Base-by-base conservation (phyloP, 2,329 filamentous ascomycete genomes). In the Pseudocercospora cruenta region DNA sequence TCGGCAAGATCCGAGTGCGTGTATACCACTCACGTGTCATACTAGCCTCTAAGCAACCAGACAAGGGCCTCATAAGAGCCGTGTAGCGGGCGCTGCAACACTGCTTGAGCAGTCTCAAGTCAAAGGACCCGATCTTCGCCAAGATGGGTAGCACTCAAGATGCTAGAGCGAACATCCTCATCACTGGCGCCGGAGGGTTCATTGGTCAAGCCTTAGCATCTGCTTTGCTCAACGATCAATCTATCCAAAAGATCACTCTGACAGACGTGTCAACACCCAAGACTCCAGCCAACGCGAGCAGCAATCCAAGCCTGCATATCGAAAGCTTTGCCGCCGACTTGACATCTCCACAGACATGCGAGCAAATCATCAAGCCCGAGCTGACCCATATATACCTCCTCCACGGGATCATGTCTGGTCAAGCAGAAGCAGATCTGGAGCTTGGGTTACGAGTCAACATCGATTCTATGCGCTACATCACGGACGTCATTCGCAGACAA, bases 321-420 rank as follows among this genome's bases (percentile, higher is more conserved):
- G 22, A 22, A 33, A 39, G 14, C 21, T 43, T 58, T 36, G 28
- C 55, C 36, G 55, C 54, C 31, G 54, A 58, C 28, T 19, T 58
- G 19, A 58, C 54, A 14, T 36, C 54, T 36, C 54, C 28, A 14
- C 28, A 31, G 28, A 58, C 54, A 33, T 36, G 53, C 54, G 33
- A 19, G 31, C 24, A 33, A n/a, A 9, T 58, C 16, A 14, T 58
- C n/a, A n/a, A 43, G 5, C 73, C 82, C 33, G 80, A 75, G n/a
- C 77, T 83, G 47, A 80, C 80, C 26, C 80, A 83, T 65, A 77
- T 82, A 63, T 82, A 81, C 68, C 71, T 82, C 10, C 78, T 82
- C 6, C 81, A 82, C 63, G 81, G 81, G 14, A 82, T 82, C 71
- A 82, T 82, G 81, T 82, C 80, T 26, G 79, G 79, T 60, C 80